Base-by-base conservation (phyloP, 2,329 filamentous ascomycete species). In the Albifimbria verrucaria region DNA sequence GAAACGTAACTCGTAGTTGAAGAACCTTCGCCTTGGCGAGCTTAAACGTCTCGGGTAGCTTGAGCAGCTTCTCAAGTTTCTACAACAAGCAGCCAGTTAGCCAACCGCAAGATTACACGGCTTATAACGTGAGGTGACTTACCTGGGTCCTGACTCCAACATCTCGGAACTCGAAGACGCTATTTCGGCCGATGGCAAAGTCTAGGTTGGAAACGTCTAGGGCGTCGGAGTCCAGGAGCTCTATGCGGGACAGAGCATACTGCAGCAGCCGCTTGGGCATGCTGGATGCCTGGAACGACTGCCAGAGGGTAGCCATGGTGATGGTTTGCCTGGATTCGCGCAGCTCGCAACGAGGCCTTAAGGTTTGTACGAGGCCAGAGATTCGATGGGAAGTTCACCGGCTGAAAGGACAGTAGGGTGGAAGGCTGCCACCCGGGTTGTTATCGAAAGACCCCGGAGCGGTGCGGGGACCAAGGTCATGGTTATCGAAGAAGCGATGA, bases 211-310 rank as follows among this genome's bases (percentile, higher is more conserved):
- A 91, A 56, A 94, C 80, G 65, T 97, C 89, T 60, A 97, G 77
- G 12, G 89, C 87, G 66, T 95, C 88, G 53, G 90, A 89, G 65
- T 97, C 94, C 55, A 99, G 83, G 52, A 97, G 79, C 62, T 96
- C 92, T 54, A 96, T 79, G 53, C 87, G 86, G 22, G 88, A 88
- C 42, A 99, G 77, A 48, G 87, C 90, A 76, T 94, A 96, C 61
- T 90, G 87, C 59, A 97, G 81, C 63, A 97, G 80, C 70, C 88
- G 86, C 80, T 94, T 96, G 74, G 92, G 90, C 78, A 96, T 90
- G 61, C 84, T 89, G 58, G 91, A 83, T 68, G 73, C 78, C 63
- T 77, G 73, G 64, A 85, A 83, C 53, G 78, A 79, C 71, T 78
- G 86, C 65, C 94, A 82, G 68, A 90, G 85, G 67, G 81, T 86